Evolutionary conservation across 495 filamentous ascomycete genomes (phyloP).

Genomic region (Penicillium goetzii): DNA sequence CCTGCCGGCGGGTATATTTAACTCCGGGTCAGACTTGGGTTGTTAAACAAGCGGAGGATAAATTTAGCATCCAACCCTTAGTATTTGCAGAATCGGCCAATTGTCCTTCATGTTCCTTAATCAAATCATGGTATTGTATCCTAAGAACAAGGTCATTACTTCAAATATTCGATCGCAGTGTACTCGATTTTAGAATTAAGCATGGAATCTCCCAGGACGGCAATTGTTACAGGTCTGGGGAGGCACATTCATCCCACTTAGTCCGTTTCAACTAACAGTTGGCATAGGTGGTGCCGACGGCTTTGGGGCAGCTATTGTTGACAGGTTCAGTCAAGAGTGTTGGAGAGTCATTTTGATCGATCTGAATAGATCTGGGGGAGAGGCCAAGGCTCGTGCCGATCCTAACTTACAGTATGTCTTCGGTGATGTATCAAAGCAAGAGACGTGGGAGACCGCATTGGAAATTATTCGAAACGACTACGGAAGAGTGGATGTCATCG

Average conservation of each 20-base stretch:
- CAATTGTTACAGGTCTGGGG: slow-evolving; percentile 1
- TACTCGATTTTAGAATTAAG: not conserved
- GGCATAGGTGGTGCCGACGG: slow-evolving; percentile 18
- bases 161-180: not conserved
- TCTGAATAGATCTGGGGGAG: slow-evolving; percentile 8
- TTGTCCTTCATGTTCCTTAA: not conserved
- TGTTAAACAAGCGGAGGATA: not conserved
- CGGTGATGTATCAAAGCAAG: slow-evolving; percentile 18
- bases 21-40: not conserved
- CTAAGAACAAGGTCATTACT: not conserved
- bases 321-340: slow-evolving; percentile 13
- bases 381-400: slow-evolving; percentile 5
- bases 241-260: not conserved
- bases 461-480: slow-evolving; percentile 7
- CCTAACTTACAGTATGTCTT: slow-evolving; percentile 7
- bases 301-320: slow-evolving; percentile 18
- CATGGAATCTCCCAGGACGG: not conserved
- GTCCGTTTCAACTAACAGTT: not conserved
- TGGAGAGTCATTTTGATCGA: slow-evolving; percentile 17
- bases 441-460: slow-evolving; percentile 15
- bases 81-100: not conserved
- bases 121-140: not conserved
- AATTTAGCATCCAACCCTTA: not conserved
- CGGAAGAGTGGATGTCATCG: slow-evolving; percentile 18
- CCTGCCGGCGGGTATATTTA: not conserved